A percentile compares a stretch with the other conserved stretches of the same genome.
These are phyloP conservation scores for Alternaria brassicicola DNA, from an alignment of 2,329 filamentous ascomycete genomes.

Conservation along the genomic window DNA sequence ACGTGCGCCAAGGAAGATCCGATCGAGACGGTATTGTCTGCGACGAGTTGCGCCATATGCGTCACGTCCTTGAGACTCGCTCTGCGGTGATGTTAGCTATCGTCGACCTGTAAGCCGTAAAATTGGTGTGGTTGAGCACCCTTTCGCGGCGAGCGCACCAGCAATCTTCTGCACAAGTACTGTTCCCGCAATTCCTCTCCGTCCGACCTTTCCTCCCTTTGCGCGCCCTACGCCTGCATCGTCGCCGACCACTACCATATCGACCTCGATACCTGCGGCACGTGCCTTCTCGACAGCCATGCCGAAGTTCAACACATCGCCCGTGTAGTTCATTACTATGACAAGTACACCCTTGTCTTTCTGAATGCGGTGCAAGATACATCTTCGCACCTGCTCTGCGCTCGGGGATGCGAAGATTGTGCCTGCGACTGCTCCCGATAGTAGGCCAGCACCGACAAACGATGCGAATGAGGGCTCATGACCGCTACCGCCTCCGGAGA, in stretches of 20 bases:
- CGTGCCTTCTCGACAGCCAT: constrained; percentile 92
- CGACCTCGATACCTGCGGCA: constrained; percentile 74
- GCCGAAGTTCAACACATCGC: constrained; percentile 81
- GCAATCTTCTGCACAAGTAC: constrained; percentile 90
- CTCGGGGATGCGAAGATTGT: constrained; percentile 85
- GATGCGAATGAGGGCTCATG: constrained; percentile 88
- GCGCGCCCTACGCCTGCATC: constrained; percentile 86
- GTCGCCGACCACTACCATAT: constrained; percentile 92
- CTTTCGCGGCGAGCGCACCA: constrained; percentile 79
- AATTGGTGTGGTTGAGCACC: constrained; percentile 50
- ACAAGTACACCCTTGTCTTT: constrained; percentile 77
- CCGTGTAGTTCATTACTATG: constrained; percentile 94
- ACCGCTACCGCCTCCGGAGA: constrained; percentile 87
- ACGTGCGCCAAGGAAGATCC: constrained; percentile 87
- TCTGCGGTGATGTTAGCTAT: constrained; percentile 32
- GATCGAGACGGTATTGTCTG: constrained; percentile 80
- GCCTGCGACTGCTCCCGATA: constrained; percentile 82
- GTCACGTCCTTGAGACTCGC: constrained; percentile 71
- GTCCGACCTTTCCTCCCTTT: constrained; percentile 87
- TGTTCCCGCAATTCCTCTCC: constrained; percentile 88
- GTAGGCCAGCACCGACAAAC: constrained; percentile 81
- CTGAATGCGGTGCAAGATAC: constrained; percentile 75
- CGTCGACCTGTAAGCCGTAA: neutral
- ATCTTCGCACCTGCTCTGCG: constrained; percentile 80
- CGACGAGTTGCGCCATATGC: constrained; percentile 71